Evolutionary conservation across 331 rosid genomes (phyloP), one percentile per base, ranked within the genome.

Genomic region (Cydonia oblonga): DNA sequence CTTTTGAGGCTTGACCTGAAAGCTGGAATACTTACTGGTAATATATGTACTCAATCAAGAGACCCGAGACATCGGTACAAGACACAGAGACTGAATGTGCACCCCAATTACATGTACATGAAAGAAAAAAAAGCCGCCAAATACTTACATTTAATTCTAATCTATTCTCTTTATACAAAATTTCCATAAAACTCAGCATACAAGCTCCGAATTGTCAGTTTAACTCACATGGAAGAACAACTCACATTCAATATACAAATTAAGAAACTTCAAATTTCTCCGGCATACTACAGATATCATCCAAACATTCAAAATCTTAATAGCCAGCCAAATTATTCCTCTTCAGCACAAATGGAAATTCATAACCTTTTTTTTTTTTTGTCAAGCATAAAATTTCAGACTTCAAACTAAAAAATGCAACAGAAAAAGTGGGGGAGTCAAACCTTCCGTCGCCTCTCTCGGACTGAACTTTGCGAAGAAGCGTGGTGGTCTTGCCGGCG

Each of bases 401-500:
- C 71, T 23, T 23, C 29, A 59, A 25, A 60, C 30, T 11, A 5
- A n/a, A 65, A 13, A 63, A 52, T 4, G 8, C n/a, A 66, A 49
- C 9, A 16, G 71, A 28, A 53, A 25, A 20, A 68, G 9, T 33
- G 69, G 46, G 46, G 44, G 23, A 65, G 35, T 16, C 77, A 75
- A 75, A 89, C 98, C 97, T 91, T 85, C 97, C 96, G 60, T 77
- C 79, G 76, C 61, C 57, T 72, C 83, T 80, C 86, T 88, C 93
- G 2, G 81, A 85, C 56, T 91, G 92, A 78, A 93, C 81, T 67
- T 91, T 88, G 1, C 85, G 92, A 63, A 93, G 93, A 74, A 93
- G 98, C 2, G 96, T 73, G 71, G 97, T 89, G 22, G 96, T 89
- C 73, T 93, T 93, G n/a, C 98, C 97, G 33, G 96, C 97, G 75